Conservation (phyloP, 2,329 filamentous ascomycete genomes). For the Alternaria burnsii region DNA sequence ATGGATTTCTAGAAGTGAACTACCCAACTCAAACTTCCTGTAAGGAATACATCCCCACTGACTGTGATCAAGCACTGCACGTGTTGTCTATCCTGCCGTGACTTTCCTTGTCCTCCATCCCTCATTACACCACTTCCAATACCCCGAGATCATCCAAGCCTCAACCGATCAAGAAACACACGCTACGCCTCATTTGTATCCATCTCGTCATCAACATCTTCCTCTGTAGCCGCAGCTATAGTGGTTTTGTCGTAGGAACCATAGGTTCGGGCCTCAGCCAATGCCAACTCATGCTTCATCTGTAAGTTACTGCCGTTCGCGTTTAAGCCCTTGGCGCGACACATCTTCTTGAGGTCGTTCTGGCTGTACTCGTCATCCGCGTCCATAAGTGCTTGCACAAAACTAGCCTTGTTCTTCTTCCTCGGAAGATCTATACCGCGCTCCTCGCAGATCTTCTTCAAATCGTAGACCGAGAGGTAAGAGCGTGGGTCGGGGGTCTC, state of each 20-base stretch:
- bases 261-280: slow-evolving; percentile 30
- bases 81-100: background rate
- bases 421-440: slow-evolving; percentile 24
- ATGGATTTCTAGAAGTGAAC: background rate
- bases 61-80: background rate
- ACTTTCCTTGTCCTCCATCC: background rate
- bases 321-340: slow-evolving; percentile 32
- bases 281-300: slow-evolving; percentile 39
- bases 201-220: slow-evolving; percentile 12
- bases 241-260: slow-evolving; percentile 24
- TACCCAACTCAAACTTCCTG: background rate
- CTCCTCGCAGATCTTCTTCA: slow-evolving; percentile 32
- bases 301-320: slow-evolving; percentile 30
- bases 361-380: slow-evolving; percentile 32
- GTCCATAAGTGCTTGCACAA: slow-evolving; percentile 33
- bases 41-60: background rate
- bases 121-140: background rate
- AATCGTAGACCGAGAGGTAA: slow-evolving; percentile 31
- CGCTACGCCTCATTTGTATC: slow-evolving; percentile 1
- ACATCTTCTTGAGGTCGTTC: slow-evolving; percentile 34
- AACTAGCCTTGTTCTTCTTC: slow-evolving; percentile 23
- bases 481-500: slow-evolving; percentile 35
- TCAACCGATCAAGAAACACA: background rate
- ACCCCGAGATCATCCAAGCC: background rate
- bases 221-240: slow-evolving; percentile 7